Percentiles rank a stretch among this genome's conserved stretches.
phyloP scores from a whole-genome alignment of 805 yeast genomes.

The Candida michaelii region DNA sequence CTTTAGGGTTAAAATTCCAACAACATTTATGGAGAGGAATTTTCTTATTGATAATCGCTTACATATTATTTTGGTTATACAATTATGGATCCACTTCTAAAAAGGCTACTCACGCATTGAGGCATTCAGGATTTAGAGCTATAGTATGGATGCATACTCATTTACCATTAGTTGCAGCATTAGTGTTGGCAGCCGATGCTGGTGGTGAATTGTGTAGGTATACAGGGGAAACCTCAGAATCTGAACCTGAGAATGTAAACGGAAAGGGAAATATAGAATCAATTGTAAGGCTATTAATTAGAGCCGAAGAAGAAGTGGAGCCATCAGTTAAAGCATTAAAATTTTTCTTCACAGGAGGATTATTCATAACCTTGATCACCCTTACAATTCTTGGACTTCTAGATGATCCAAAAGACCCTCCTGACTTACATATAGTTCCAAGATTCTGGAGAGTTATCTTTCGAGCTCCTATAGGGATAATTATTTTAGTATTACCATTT shows the following conservation, averaged over 20 bases:
- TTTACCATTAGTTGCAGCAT: constrained; percentile 49
- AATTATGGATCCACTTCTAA: constrained; percentile 51
- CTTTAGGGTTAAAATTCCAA: constrained; percentile 48
- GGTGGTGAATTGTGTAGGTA: constrained; percentile 47
- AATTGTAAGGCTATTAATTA: not conserved
- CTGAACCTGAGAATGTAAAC: not conserved
- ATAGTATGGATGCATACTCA: constrained; percentile 47
- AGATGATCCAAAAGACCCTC: constrained; percentile 46
- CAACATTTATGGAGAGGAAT: constrained; percentile 48
- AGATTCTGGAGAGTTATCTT: constrained; percentile 39
- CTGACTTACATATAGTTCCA: constrained; percentile 27
- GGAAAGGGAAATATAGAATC: too few species aligned
- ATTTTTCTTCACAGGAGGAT: constrained; percentile 54
- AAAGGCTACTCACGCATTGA: constrained; percentile 53
- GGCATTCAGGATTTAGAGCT: constrained; percentile 49
- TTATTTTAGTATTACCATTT: constrained; percentile 45
- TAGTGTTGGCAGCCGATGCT: constrained; percentile 59
- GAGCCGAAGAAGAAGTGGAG: constrained; percentile 22
- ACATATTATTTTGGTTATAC: constrained; percentile 52
- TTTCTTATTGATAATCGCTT: constrained; percentile 48
- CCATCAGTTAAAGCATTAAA: constrained; percentile 42
- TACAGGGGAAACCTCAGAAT: not conserved
- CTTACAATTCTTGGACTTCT: constrained; percentile 42
- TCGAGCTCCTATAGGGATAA: constrained; percentile 41
- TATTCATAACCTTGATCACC: constrained; percentile 43